A percentile compares a stretch with the other conserved stretches of the same genome.
Evolutionary conservation across 768 basidiomycete genomes (phyloP).

Genomic region (Lactarius akahatsu): DNA sequence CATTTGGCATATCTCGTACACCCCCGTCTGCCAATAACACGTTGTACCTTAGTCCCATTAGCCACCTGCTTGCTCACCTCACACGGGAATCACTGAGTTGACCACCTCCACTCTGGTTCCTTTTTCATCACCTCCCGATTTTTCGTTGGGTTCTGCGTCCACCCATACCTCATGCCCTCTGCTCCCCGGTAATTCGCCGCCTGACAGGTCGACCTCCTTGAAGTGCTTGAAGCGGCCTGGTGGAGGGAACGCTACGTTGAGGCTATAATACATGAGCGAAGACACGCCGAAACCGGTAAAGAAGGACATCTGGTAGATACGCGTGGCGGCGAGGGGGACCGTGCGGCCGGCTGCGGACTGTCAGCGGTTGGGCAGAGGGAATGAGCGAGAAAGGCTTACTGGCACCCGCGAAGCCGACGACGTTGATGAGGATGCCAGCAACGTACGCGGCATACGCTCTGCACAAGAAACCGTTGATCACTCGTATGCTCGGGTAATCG

Average conservation of each 20-base stretch:
- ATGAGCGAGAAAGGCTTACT: conserved; percentile 41
- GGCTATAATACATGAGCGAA: conserved; percentile 56
- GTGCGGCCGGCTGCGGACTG: conserved; percentile 47
- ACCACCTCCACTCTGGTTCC: neutral
- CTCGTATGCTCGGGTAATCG: neutral
- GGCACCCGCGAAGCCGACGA: conserved; percentile 77
- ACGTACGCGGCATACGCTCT: conserved; percentile 69
- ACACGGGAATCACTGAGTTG: neutral
- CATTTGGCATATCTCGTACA: neutral
- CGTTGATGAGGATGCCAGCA: conserved; percentile 76
- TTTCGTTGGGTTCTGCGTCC: neutral
- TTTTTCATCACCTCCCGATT: neutral
- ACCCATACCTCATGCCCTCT: neutral
- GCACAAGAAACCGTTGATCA: neutral
- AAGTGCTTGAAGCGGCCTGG: conserved; percentile 49
- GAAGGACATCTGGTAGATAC: conserved; percentile 75
- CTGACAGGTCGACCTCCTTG: conserved; percentile 57
- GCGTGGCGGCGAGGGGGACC: conserved; percentile 68
- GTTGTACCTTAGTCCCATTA: neutral
- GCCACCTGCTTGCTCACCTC: neutral
- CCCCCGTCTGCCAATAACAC: neutral
- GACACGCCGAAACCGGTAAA: conserved; percentile 81
- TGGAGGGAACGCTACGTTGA: conserved; percentile 62
- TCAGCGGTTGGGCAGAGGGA: conserved; percentile 1
- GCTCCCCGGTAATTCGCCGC: neutral